Evolutionary conservation across 2,329 filamentous ascomycete species (phyloP).

Genomic region (Diaporthe australafricana): DNA sequence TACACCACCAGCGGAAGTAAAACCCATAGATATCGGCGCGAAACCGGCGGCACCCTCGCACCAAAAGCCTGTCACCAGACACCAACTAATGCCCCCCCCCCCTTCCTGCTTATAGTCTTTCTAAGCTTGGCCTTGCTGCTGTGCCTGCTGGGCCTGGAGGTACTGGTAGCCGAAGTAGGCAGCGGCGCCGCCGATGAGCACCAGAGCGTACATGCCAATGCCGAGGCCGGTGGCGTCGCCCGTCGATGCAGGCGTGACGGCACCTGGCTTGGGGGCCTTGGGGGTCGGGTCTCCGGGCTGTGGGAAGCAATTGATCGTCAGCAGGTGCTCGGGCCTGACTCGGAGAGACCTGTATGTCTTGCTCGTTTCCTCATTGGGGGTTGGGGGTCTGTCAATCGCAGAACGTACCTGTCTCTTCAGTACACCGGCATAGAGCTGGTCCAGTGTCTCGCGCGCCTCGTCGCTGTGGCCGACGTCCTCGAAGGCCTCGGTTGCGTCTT

Average conservation of each 20-base stretch:
- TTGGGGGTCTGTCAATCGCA: not conserved
- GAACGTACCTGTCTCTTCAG: slow-evolving; percentile 83
- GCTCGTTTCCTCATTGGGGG: not conserved
- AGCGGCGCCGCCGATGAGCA: slow-evolving; percentile 80
- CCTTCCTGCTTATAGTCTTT: not conserved
- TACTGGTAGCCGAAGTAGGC: slow-evolving; percentile 91
- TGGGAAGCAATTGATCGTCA: slow-evolving; percentile 34
- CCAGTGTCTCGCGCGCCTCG: slow-evolving; percentile 94
- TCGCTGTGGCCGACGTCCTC: slow-evolving; percentile 99
- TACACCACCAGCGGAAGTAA: slow-evolving; percentile 5
- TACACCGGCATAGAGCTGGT: slow-evolving; percentile 77
- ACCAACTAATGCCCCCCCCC: not conserved
- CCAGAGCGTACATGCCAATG: slow-evolving; percentile 82
- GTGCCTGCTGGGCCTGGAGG: slow-evolving; percentile 70
- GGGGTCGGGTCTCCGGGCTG: slow-evolving; percentile 84
- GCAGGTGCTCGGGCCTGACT: not conserved
- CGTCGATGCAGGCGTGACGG: slow-evolving; percentile 61
- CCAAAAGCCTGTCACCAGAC: not conserved
- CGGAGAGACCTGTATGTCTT: not conserved
- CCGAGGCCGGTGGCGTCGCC: slow-evolving; percentile 70
- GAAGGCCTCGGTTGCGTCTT: slow-evolving; percentile 97
- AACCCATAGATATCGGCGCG: not conserved
- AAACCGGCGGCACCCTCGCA: not conserved
- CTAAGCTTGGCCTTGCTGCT: slow-evolving; percentile 31
- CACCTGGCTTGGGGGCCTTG: slow-evolving; percentile 64